Base-by-base conservation (phyloP, 768 basidiomycete species). In the Auricularia auricula-judae region DNA sequence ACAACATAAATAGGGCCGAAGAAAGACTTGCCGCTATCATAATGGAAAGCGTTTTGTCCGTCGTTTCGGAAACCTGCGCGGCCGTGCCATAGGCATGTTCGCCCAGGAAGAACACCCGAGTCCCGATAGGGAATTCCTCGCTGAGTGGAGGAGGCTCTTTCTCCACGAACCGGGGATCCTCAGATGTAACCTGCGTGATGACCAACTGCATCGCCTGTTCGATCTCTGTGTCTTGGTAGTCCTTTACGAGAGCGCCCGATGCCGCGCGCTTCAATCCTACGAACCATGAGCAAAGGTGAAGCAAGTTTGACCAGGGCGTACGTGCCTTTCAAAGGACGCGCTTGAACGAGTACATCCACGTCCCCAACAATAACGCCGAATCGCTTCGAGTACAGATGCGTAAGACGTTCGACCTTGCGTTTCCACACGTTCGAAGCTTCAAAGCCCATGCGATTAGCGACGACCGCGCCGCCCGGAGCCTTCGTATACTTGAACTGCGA, bases 21-120 rank as follows among this genome's bases (percentile, higher is more conserved):
- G 29, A 36, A 36, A 23, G 8, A 73, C 81, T 66, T 71, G 96
- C 93, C n/a, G 93, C 95, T 65, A 98, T 82, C 54, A 91, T 76
- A 60, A 98, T 89, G 10, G 92, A 87, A 12, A 98, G 76, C 1
- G 84, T 78, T 2, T 82, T 80, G 3, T 89, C 83, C 0, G 82
- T 82, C 0, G 93, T 91, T 0, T 76, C 81, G 44, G 85, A 81
- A 11, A 99, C 92, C 70, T 94, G 90, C 0, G 95, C 94, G 14
- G 96, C 93, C 2, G 91, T 87, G n/a, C 97, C 97, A 71, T 96
- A 99, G 0, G 91, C 93, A 72, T 93, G 87, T 71, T 91, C 88
- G 16, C 96, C 95, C 5, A 98, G 81, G 85, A 98, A 98, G 77
- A 99, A 97, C 35, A 98, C 90, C 72, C 88, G 91, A 73, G 86